Base-by-base conservation (phyloP, 306 rosid genomes). In the Cucumis cinereus region DNA sequence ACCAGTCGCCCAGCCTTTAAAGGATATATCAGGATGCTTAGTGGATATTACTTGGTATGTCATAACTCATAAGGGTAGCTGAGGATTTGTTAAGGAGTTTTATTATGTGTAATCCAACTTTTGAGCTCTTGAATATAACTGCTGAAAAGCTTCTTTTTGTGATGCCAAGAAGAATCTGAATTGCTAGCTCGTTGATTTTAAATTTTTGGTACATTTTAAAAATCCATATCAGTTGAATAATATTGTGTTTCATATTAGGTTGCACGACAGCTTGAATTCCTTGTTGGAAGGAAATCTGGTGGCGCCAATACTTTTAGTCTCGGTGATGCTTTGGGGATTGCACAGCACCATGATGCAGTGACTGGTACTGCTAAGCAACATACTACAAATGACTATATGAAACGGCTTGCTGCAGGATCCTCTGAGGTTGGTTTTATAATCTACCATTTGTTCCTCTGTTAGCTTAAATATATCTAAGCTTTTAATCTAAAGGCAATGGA, bases 341-440 rank as follows among this genome's bases (percentile, higher is more conserved):
- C 83, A 30, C 98, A 93, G 77, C 98, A 91, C 78, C 98, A 93
- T 41, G 98, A 91, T 88, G 98, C 97, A 52, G 86, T 85, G 72
- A 61, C 83, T 14, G 98, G 98, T 63, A 93, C 98, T 36, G 96
- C 98, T 64, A 83, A 87, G 73, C 97, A 93, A 38, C 93, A 88
- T 78, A 89, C 97, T 41, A 93, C 98, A 38, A 23, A 93, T 81
- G 98, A 93, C 85, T 93, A 91, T 8, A 92, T 80, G 70, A 89
- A 91, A 82, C 92, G 98, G 53, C 79, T 91, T 22, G 89, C 88
- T 74, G 78, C 84, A 19, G 98, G 98, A 77, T 88, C 86, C 79
- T 80, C 92, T 72, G 83, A 86, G 91, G 98, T 93, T 5, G 40
- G 49, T 59, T 66, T 11, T n/a, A 30, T 28, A 13, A 5, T 69